These are phyloP conservation scores for Thuidium tamariscinum DNA, from an alignment of 225 moss, liverwort and hornwort genomes.

Conservation along the genomic window DNA sequence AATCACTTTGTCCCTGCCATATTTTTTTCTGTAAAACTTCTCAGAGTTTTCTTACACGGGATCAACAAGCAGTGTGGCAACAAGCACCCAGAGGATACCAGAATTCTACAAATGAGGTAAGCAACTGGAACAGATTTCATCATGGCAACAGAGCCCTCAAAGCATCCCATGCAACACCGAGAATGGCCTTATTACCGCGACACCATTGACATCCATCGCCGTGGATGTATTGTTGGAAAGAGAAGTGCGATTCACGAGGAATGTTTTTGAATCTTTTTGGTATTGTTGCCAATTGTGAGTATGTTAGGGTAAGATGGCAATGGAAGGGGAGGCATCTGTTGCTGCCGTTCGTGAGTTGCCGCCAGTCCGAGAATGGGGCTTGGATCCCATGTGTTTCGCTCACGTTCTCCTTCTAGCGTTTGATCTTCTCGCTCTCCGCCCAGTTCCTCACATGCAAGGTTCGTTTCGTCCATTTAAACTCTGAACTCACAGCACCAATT, in stretches of 20 bases:
- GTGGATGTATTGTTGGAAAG: not conserved
- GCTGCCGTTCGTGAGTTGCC: conserved; percentile 11
- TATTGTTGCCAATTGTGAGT: not conserved
- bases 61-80: not conserved
- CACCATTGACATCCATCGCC: not conserved
- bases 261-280: not conserved
- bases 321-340: not conserved
- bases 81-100: not conserved
- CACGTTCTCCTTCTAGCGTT: conserved; percentile 53
- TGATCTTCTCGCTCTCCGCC: conserved; percentile 56
- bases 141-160: not conserved
- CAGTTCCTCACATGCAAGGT: conserved; percentile 37
- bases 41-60: not conserved
- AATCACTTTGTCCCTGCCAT: not conserved
- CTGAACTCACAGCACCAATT: not conserved
- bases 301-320: not conserved
- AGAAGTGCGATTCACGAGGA: not conserved
- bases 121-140: not conserved
- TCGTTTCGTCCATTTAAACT: not conserved
- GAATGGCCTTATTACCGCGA: not conserved
- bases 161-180: not conserved
- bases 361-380: conserved; percentile 37
- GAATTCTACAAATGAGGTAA: not conserved
- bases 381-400: conserved; percentile 49
- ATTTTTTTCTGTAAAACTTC: not conserved